A percentile compares a stretch with the other conserved stretches of the same genome.
Conservation (phyloP, 495 filamentous ascomycete genomes). For the Podospora comata region DNA sequence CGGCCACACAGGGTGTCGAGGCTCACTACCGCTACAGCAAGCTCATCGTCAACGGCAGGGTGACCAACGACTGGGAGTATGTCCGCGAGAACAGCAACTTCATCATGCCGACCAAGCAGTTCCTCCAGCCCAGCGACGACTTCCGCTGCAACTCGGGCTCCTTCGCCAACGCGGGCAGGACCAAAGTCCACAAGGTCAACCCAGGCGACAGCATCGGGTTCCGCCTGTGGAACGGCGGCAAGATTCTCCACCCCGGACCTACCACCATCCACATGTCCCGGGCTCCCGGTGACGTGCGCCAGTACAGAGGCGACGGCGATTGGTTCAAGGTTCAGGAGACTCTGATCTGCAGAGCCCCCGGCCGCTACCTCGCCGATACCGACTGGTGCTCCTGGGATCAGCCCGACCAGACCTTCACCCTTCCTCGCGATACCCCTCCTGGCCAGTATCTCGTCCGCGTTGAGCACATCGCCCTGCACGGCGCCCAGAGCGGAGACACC, state of each 20-base stretch:
- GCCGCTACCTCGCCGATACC: conserved; percentile 16
- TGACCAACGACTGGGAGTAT: conserved; percentile 18
- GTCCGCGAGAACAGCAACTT: conserved; percentile 23
- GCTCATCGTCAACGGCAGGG: conserved; percentile 20
- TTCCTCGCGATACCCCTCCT: conserved; percentile 40
- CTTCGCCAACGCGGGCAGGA: conserved; percentile 17
- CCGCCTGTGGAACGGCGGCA: conserved; percentile 27
- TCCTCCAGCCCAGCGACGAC: conserved; percentile 30
- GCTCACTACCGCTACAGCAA: conserved; percentile 24
- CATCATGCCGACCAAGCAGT: conserved; percentile 27
- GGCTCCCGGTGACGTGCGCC: conserved; percentile 30
- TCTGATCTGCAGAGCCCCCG: conserved; percentile 21
- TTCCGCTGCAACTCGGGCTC: conserved; percentile 35
- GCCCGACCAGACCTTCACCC: conserved; percentile 34
- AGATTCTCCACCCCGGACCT: conserved; percentile 34
- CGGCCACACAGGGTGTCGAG: conserved; percentile 8
- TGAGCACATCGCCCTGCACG: conserved; percentile 50
- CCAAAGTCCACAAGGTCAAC: conserved; percentile 20
- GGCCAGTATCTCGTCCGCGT: conserved; percentile 50
- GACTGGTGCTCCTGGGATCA: conserved; percentile 32
- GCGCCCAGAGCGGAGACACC: conserved; percentile 41
- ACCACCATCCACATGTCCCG: conserved; percentile 35
- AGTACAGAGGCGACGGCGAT: conserved; percentile 33
- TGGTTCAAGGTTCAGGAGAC: conserved; percentile 46
- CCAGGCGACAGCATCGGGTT: conserved; percentile 34